Conservation (phyloP, 2,329 filamentous ascomycete genomes). For the Aureobasidium lini region DNA sequence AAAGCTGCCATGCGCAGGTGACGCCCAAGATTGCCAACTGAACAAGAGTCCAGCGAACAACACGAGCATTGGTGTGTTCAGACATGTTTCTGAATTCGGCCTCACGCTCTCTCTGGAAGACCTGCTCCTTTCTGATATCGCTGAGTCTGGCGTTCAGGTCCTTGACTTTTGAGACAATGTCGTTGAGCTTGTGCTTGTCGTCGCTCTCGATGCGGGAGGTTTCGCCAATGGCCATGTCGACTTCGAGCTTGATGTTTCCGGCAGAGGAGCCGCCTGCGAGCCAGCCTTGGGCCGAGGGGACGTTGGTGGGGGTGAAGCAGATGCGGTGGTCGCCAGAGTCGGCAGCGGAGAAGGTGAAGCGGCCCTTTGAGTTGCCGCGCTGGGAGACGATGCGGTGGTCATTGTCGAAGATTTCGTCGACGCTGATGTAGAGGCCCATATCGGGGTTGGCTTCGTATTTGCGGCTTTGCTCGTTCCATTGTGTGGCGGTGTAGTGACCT, state of each 20-base stretch:
- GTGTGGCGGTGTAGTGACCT: conserved; percentile 80
- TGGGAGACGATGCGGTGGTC: conserved; percentile 93
- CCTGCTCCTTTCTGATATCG: conserved; percentile 88
- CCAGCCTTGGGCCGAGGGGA: conserved; percentile 63
- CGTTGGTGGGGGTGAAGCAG: conserved; percentile 83
- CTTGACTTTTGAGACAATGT: conserved; percentile 79
- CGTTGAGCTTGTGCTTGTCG: conserved; percentile 87
- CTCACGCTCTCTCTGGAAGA: conserved; percentile 95
- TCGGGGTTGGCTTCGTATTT: conserved; percentile 66
- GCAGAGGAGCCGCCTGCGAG: conserved; percentile 56
- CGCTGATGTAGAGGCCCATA: conserved; percentile 74
- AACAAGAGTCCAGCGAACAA: conserved; percentile 88
- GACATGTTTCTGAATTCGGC: conserved; percentile 98
- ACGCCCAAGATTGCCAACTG: conserved; percentile 76
- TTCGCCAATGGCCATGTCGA: conserved; percentile 92
- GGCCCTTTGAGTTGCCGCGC: conserved; percentile 64
- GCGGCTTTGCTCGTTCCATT: conserved; percentile 65
- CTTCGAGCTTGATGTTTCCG: conserved; percentile 72
- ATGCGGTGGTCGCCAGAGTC: conserved; percentile 93
- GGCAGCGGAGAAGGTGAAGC: conserved; percentile 92
- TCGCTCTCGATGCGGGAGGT: conserved; percentile 87
- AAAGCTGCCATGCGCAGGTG: conserved; percentile 95
- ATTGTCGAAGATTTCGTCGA: conserved; percentile 96
- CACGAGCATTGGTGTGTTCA: conserved; percentile 82
- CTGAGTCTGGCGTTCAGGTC: conserved; percentile 81